Evolutionary conservation across 1,284 basidiomycete species (phyloP).

Genomic region (Vanrija sp.): DNA sequence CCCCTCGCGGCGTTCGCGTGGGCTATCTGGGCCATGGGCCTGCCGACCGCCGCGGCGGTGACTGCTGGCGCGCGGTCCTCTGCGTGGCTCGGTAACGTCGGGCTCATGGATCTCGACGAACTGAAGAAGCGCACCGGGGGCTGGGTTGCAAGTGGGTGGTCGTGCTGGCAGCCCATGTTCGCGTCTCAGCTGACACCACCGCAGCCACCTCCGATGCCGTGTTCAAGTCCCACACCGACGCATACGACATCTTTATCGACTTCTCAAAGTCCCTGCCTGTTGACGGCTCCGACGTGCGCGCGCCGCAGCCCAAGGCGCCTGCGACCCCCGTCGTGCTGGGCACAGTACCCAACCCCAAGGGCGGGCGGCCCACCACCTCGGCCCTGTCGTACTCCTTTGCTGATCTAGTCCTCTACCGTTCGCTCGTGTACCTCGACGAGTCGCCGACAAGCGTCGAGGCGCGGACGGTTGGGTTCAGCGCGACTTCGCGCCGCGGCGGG

Average conservation of each 20-base stretch:
- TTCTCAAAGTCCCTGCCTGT: slow-evolving; percentile 25
- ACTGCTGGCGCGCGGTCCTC: slow-evolving; percentile 14
- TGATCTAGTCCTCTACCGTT: slow-evolving; percentile 40
- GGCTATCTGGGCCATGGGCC: slow-evolving; percentile 38
- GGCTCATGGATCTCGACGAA: slow-evolving; percentile 37
- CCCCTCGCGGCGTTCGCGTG: slow-evolving; percentile 39
- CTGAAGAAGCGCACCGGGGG: slow-evolving; percentile 31
- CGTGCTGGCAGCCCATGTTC: neutral
- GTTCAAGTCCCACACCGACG: slow-evolving; percentile 32
- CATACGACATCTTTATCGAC: slow-evolving; percentile 44
- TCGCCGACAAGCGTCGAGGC: slow-evolving; percentile 29
- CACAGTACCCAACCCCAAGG: neutral
- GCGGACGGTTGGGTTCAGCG: slow-evolving; percentile 13
- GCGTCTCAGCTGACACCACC: neutral
- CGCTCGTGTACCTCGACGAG: slow-evolving; percentile 30
- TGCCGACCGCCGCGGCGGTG: slow-evolving; percentile 24
- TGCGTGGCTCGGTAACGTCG: slow-evolving; percentile 38
- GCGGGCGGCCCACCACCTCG: slow-evolving; percentile 3
- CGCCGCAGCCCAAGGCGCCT: slow-evolving; percentile 5
- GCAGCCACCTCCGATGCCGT: slow-evolving; percentile 43
- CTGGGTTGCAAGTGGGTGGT: slow-evolving; percentile 45
- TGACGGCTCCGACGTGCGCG: slow-evolving; percentile 11
- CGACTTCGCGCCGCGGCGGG: slow-evolving; percentile 16
- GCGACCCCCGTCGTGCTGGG: slow-evolving; percentile 2
- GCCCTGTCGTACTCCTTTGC: slow-evolving; percentile 32